phyloP scores from a whole-genome alignment of 1,284 basidiomycete species.

The Fomitopsis pinicola region DNA sequence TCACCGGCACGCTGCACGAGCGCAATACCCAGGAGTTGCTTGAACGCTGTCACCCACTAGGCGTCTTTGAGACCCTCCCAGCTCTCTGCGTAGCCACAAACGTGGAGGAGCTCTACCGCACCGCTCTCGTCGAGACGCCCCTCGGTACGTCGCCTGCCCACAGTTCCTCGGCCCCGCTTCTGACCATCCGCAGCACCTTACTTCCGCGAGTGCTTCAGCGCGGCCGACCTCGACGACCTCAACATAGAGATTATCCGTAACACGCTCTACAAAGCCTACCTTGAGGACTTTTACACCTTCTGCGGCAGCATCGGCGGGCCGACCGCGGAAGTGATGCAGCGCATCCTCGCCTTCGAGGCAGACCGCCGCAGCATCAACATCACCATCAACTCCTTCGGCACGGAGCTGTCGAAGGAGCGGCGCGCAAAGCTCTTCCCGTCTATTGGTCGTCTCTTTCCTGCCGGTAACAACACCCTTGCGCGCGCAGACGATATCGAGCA shows the following conservation, averaged over 20 bases:
- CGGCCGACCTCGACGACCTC: slow-evolving; percentile 95
- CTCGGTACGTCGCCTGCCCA: slow-evolving; percentile 59
- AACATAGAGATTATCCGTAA: slow-evolving; percentile 99
- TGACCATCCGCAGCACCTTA: slow-evolving; percentile 73
- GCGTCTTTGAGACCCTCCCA: slow-evolving; percentile 98
- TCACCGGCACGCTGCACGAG: slow-evolving; percentile 96
- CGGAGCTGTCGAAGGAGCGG: slow-evolving; percentile 92
- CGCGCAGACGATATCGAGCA: slow-evolving; percentile 95
- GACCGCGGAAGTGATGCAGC: slow-evolving; percentile 87
- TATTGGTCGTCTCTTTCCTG: slow-evolving; percentile 92
- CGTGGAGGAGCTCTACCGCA: slow-evolving; percentile 98
- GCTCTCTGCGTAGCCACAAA: slow-evolving; percentile 99
- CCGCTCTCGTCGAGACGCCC: slow-evolving; percentile 96
- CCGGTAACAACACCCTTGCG: slow-evolving; percentile 92
- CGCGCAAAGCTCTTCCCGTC: slow-evolving; percentile 94
- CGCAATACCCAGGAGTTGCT: slow-evolving; percentile 96
- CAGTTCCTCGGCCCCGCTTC: slow-evolving; percentile 2
- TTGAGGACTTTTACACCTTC: slow-evolving; percentile 95
- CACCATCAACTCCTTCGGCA: slow-evolving; percentile 98
- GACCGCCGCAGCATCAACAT: slow-evolving; percentile 97
- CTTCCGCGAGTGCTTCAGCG: slow-evolving; percentile 94
- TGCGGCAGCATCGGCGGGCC: slow-evolving; percentile 78
- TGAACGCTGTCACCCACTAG: slow-evolving; percentile 95
- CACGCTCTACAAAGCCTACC: slow-evolving; percentile 99
- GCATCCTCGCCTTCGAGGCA: slow-evolving; percentile 93